phyloP scores from a whole-genome alignment of 805 yeast species.

The Lachancea quebecensis region DNA sequence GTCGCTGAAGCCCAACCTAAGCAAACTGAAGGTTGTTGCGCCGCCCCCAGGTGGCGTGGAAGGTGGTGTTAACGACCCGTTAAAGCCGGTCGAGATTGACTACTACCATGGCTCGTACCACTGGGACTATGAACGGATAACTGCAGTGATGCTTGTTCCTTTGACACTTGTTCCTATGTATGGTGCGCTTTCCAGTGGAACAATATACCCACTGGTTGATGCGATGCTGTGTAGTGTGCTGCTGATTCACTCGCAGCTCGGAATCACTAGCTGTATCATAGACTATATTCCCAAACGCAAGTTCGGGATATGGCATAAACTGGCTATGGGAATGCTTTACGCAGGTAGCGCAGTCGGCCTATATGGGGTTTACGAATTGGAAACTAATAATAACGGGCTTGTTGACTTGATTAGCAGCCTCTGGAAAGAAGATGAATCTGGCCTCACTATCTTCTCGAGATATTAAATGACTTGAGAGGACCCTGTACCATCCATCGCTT shows the following conservation, averaged over 20 bases:
- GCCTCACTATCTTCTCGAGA: constrained; percentile 23
- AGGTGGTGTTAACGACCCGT: constrained; percentile 69
- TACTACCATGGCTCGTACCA: constrained; percentile 62
- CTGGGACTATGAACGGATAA: constrained; percentile 64
- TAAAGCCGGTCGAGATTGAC: constrained; percentile 50
- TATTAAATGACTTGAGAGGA: background rate
- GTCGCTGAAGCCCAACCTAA: constrained; percentile 23
- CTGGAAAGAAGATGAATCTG: constrained; percentile 33
- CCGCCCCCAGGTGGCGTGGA: constrained; percentile 71
- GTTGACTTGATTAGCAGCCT: constrained; percentile 38
- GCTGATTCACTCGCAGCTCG: constrained; percentile 60
- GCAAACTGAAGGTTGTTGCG: constrained; percentile 41
- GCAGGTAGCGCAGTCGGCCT: constrained; percentile 59
- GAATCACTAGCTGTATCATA: constrained; percentile 69
- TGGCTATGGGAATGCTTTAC: constrained; percentile 53
- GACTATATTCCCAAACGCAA: constrained; percentile 75
- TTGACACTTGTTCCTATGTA: constrained; percentile 48
- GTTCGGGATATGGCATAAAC: constrained; percentile 56
- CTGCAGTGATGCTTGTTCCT: constrained; percentile 58
- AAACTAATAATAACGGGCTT: constrained; percentile 60
- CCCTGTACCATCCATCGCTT: no score
- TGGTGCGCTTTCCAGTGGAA: constrained; percentile 37
- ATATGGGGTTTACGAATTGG: constrained; percentile 67
- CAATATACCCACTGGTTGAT: constrained; percentile 50
- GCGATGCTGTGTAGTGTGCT: constrained; percentile 48